Conservation (phyloP, 352 stramenopile species). For the Globisporangium nunn region DNA sequence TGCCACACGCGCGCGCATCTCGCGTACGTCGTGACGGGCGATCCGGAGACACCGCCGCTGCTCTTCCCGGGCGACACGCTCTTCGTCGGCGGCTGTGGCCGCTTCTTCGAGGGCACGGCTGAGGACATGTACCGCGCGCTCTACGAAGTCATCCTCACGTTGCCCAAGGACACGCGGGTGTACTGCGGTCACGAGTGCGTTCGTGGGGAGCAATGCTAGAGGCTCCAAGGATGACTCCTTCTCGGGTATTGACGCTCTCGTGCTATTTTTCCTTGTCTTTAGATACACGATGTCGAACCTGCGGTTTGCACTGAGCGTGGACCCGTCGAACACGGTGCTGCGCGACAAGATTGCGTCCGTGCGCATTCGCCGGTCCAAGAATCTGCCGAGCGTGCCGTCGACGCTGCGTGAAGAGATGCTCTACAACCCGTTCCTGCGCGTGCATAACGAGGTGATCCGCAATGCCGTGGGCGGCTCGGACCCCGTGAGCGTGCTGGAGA, state of each 20-base stretch:
- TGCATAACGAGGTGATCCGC: conserved; percentile 79
- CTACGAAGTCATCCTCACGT: conserved; percentile 80
- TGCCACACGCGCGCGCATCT: conserved; percentile 84
- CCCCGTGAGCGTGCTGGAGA: conserved; percentile 73
- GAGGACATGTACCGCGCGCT: conserved; percentile 87
- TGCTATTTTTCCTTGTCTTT: no score
- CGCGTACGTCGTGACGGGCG: conserved; percentile 82
- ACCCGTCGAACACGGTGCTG: conserved; percentile 87
- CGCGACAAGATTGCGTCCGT: conserved; percentile 82
- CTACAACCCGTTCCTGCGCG: conserved; percentile 83
- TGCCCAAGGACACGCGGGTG: conserved; percentile 82
- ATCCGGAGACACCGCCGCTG: conserved; percentile 60
- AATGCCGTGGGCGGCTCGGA: conserved; percentile 73
- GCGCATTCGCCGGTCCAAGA: conserved; percentile 69
- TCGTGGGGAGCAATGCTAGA: no score
- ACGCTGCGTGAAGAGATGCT: conserved; percentile 84
- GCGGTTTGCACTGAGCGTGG: conserved; percentile 89
- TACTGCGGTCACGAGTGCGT: conserved; percentile 85
- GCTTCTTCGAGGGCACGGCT: conserved; percentile 86
- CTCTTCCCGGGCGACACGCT: conserved; percentile 88
- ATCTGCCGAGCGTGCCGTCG: conserved; percentile 89
- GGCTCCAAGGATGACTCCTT: no score
- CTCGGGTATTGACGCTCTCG: background rate
- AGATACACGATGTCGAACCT: conserved; percentile 92
- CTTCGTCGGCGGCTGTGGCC: conserved; percentile 77